A percentile compares a stretch with the other conserved stretches of the same genome.
Evolutionary conservation across 768 basidiomycete species (phyloP).

Genomic region (Exidia glandulosa): DNA sequence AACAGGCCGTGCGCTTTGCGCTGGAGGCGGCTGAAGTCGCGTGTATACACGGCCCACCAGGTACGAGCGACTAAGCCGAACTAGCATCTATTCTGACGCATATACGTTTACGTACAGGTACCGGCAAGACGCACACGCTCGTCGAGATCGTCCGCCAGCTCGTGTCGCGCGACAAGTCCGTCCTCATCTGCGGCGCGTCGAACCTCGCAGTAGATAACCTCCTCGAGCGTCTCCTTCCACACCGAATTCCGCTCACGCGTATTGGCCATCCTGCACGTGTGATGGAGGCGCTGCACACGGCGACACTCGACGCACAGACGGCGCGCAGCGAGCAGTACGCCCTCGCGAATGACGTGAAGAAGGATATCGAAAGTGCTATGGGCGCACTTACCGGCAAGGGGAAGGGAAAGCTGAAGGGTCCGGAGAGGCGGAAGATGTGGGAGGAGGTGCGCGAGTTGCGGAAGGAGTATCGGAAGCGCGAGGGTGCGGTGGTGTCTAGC

Average conservation of each 20-base stretch:
- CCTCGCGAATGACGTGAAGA: constrained; percentile 80
- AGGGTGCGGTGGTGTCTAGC: constrained; percentile 70
- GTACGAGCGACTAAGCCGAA: constrained; percentile 22
- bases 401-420: constrained; percentile 45
- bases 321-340: constrained; percentile 41
- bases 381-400: constrained; percentile 58
- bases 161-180: constrained; percentile 17
- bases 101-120: constrained; percentile 41
- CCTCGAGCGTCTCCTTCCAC: constrained; percentile 56
- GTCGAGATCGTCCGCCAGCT: constrained; percentile 89
- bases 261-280: constrained; percentile 94
- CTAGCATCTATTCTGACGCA: neutral
- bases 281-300: constrained; percentile 37
- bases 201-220: constrained; percentile 96
- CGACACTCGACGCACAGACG: constrained; percentile 14
- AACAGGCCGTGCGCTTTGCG: constrained; percentile 73
- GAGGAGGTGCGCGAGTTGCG: constrained; percentile 31
- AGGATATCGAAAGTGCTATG: constrained; percentile 65
- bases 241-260: constrained; percentile 46
- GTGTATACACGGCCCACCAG: constrained; percentile 96
- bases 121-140: constrained; percentile 92
- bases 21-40: constrained; percentile 72
- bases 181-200: constrained; percentile 87
- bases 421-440: constrained; percentile 1
- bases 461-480: constrained; percentile 91